Conservation (phyloP, 2,329 filamentous ascomycete species). For the Neofusicoccum kwambonambiense region DNA sequence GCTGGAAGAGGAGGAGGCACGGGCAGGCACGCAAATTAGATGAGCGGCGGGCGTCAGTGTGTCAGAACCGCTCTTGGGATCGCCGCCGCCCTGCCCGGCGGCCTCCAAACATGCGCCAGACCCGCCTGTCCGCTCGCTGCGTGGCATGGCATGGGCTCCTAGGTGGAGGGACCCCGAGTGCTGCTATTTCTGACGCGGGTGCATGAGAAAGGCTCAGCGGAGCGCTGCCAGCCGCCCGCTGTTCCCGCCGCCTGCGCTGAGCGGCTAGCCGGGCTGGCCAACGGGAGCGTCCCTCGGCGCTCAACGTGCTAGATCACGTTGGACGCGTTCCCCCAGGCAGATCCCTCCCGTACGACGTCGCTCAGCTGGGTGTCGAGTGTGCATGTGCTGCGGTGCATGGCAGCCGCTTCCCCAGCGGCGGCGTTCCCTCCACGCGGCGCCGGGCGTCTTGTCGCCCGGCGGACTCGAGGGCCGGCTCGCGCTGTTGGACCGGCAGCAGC, state of each 20-base stretch:
- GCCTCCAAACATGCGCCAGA: background rate
- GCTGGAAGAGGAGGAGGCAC: background rate
- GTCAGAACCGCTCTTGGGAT: background rate
- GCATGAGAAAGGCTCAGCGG: background rate
- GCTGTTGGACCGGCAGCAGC: background rate
- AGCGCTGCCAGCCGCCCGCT: background rate
- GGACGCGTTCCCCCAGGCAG: slow-evolving; percentile 2
- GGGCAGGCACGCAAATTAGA: background rate
- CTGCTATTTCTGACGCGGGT: background rate
- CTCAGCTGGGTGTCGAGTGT: background rate
- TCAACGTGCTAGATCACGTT: slow-evolving; percentile 12
- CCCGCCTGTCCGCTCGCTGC: background rate
- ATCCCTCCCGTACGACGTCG: slow-evolving; percentile 15
- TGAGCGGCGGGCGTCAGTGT: background rate
- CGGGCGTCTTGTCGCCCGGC: background rate
- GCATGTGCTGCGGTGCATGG: slow-evolving; percentile 7
- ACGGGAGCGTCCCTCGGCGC: background rate
- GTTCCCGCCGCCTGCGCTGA: background rate
- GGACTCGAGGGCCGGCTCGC: background rate
- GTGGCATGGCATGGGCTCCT: too few species aligned
- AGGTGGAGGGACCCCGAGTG: background rate
- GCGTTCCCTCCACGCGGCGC: background rate
- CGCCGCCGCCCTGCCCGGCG: too few species aligned
- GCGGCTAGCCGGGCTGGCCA: background rate
- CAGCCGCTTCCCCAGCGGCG: background rate